Conservation (phyloP, 345 rosid genomes). For the Laguncularia racemosa region DNA sequence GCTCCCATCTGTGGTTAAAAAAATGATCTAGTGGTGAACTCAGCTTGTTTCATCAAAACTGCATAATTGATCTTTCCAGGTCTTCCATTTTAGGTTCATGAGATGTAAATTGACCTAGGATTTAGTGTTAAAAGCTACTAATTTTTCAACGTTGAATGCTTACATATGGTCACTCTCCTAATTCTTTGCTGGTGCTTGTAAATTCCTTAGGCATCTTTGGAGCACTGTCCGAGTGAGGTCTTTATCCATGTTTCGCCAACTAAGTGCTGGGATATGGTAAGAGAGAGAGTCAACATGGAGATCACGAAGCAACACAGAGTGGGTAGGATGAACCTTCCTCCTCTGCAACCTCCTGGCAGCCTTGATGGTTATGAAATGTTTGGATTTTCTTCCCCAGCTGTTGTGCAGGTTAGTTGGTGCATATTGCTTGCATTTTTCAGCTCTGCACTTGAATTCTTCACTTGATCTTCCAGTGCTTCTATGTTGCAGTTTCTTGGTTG, state of each 20-base stretch:
- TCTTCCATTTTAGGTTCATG: too few relatives aligned
- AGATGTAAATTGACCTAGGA: too few relatives aligned
- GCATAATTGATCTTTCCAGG: too few relatives aligned
- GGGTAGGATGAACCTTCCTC: constrained; percentile 74
- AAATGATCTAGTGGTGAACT: too few relatives aligned
- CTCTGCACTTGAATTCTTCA: not conserved
- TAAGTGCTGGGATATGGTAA: constrained; percentile 99
- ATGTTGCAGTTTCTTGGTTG: too few relatives aligned
- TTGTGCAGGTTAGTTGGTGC: constrained; percentile 63
- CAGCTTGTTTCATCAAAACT: too few relatives aligned
- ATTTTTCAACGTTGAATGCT: too few relatives aligned
- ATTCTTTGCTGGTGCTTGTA: not conserved
- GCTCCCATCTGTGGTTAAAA: too few relatives aligned
- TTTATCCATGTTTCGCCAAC: constrained; percentile 75
- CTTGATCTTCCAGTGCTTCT: too few relatives aligned
- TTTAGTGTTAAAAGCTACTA: too few relatives aligned
- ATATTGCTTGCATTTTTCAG: not conserved
- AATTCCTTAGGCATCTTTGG: constrained; percentile 70
- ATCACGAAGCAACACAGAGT: constrained; percentile 73
- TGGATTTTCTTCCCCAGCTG: constrained; percentile 88
- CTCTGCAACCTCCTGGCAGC: constrained; percentile 93
- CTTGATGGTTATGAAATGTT: constrained; percentile 97
- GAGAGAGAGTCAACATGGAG: constrained; percentile 90
- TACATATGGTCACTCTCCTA: not conserved
- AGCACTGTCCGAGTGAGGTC: constrained; percentile 67